Evolutionary conservation across 2,329 filamentous ascomycete genomes (phyloP).

Genomic region (Botrytis byssoidea): DNA sequence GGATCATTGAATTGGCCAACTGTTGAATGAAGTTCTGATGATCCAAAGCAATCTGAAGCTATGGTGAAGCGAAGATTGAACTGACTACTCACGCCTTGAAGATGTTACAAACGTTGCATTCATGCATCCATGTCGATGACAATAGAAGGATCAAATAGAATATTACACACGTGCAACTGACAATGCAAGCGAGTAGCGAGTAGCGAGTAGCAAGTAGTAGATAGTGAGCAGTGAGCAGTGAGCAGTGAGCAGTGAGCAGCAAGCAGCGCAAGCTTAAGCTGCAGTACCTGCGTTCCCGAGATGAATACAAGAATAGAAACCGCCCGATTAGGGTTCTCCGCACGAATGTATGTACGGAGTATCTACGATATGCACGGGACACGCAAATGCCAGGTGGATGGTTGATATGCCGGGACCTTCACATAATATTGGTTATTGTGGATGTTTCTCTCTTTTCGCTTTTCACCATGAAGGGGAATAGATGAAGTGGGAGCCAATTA

Average conservation of each 20-base stretch:
- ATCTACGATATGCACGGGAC: conserved; percentile 1
- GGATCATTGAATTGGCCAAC: not conserved
- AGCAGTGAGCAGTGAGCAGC: not conserved
- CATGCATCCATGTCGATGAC: not conserved
- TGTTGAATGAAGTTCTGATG: not conserved
- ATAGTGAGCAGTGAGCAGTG: not conserved
- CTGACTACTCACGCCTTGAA: not conserved
- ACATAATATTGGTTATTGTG: conserved; percentile 8
- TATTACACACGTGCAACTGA: conserved; percentile 8
- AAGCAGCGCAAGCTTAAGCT: conserved; percentile 10
- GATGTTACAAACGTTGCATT: not conserved
- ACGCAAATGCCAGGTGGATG: not conserved
- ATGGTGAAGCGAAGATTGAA: not conserved
- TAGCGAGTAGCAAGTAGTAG: not conserved
- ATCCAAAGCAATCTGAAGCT: not conserved
- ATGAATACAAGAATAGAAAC: conserved; percentile 14
- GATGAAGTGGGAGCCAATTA: not conserved
- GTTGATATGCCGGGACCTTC: not conserved
- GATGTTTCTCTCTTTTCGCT: not conserved
- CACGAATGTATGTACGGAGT: conserved; percentile 7
- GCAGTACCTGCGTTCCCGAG: conserved; percentile 15
- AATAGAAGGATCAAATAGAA: conserved; percentile 14
- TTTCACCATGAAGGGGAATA: not conserved
- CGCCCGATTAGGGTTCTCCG: conserved; percentile 12
- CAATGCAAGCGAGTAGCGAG: conserved; percentile 11